A percentile compares a stretch with the other conserved stretches of the same genome.
Conservation (phyloP, 129 eudicot genomes). For the Lactuca saligna region DNA sequence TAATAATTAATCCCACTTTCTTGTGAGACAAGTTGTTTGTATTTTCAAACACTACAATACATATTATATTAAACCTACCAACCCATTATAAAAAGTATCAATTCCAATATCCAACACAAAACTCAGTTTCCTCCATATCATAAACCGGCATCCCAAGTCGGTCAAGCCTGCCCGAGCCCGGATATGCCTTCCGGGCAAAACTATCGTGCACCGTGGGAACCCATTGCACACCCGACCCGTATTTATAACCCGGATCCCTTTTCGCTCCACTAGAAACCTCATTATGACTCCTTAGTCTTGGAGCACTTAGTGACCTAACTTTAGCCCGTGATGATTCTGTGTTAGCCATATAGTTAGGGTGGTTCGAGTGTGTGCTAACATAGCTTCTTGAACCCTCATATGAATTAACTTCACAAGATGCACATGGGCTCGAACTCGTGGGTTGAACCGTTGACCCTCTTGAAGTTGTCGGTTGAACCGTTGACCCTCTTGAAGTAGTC, state of each 20-base stretch:
- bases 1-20: too few species aligned
- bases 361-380: constrained; percentile 58
- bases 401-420: constrained; percentile 75
- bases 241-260: constrained; percentile 47
- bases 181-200: constrained; percentile 58
- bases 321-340: constrained; percentile 86
- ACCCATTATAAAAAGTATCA: not conserved
- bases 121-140: constrained; percentile 39
- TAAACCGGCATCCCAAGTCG: constrained; percentile 65
- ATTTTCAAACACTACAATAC: not conserved
- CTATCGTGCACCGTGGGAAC: constrained; percentile 38
- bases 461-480: constrained; percentile 52
- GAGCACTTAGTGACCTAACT: constrained; percentile 76
- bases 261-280: constrained; percentile 53
- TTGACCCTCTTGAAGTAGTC: constrained; percentile 69
- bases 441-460: constrained; percentile 68
- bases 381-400: constrained; percentile 50
- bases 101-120: constrained; percentile 53
- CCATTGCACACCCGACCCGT: constrained; percentile 31
- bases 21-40: not conserved
- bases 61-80: not conserved
- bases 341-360: constrained; percentile 84
- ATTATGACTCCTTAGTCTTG: constrained; percentile 52
- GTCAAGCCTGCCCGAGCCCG: constrained; percentile 71
- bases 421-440: constrained; percentile 50